phyloP scores from a whole-genome alignment of 495 filamentous ascomycete species.

The Penicillium subrubescens region DNA sequence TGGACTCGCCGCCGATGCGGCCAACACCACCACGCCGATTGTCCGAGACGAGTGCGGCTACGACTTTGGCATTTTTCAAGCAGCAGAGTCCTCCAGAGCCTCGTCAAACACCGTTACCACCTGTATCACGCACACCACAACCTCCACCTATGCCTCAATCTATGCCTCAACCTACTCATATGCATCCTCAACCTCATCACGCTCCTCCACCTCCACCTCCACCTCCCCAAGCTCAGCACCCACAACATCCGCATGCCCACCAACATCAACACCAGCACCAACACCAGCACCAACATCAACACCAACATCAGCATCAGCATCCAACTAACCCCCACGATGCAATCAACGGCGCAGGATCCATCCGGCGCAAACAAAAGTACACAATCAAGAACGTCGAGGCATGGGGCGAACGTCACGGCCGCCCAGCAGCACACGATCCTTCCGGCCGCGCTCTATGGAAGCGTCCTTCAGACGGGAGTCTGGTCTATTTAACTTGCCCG shows the following conservation, averaged over 20 bases:
- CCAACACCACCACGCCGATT: constrained; percentile 48
- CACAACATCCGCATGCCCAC: constrained; percentile 18
- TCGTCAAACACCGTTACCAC: constrained; percentile 38
- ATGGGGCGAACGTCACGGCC: constrained; percentile 52
- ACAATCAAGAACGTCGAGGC: constrained; percentile 55
- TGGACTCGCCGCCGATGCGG: constrained; percentile 47
- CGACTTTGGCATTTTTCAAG: constrained; percentile 54
- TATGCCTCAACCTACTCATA: constrained; percentile 26
- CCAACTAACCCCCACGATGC: constrained; percentile 35
- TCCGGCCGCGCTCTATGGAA: constrained; percentile 50
- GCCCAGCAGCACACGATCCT: constrained; percentile 48
- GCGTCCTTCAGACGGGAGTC: constrained; percentile 47
- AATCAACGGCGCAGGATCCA: constrained; percentile 31
- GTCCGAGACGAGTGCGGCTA: constrained; percentile 53
- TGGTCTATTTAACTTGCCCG: constrained; percentile 51
- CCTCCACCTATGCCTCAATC: constrained; percentile 26
- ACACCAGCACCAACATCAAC: constrained; percentile 14
- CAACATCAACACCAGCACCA: too few species aligned
- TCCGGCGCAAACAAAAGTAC: constrained; percentile 53
- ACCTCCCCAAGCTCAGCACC: constrained; percentile 27
- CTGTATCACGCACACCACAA: constrained; percentile 31
- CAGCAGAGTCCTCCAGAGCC: constrained; percentile 53
- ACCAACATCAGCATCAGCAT: constrained; percentile 23
- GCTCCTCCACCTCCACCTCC: constrained; percentile 16
- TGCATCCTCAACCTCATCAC: constrained; percentile 28